A percentile compares a stretch with the other conserved stretches of the same genome.
phyloP scores from a whole-genome alignment of 192 early-diverging fungal genomes.

The Fimicolochytrium jonesii region DNA sequence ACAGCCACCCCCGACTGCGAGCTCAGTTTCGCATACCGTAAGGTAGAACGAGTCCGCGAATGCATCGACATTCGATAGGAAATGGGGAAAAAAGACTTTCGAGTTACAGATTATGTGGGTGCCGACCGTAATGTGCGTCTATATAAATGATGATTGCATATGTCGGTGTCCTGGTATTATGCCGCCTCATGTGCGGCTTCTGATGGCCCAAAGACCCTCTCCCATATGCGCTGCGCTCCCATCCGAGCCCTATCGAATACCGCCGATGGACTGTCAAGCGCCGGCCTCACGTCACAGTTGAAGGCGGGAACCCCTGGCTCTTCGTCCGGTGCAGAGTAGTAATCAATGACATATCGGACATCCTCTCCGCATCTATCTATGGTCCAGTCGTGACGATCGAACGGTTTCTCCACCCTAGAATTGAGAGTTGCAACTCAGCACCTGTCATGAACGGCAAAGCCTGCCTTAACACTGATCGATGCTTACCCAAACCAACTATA shows the following conservation, averaged over 20 bases:
- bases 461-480: too few relatives aligned
- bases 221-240: constrained; percentile 22
- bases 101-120: too few relatives aligned
- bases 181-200: too few relatives aligned
- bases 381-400: constrained; percentile 94
- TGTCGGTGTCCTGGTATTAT: too few relatives aligned
- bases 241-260: constrained; percentile 38
- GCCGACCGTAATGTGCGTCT: too few relatives aligned
- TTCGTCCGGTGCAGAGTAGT: constrained; percentile 55
- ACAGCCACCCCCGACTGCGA: too few relatives aligned
- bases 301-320: constrained; percentile 76
- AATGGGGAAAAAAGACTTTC: too few relatives aligned
- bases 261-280: constrained; percentile 67
- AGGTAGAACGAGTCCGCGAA: too few relatives aligned
- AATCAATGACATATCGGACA: constrained; percentile 88
- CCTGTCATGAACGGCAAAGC: too few relatives aligned
- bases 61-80: too few relatives aligned
- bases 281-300: constrained; percentile 91
- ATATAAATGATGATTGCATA: too few relatives aligned
- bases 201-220: constrained; percentile 23
- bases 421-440: constrained; percentile 4
- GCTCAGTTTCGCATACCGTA: too few relatives aligned
- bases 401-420: constrained; percentile 74
- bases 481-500: constrained; percentile 63
- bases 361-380: constrained; percentile 85